Evolutionary conservation across 805 yeast genomes (phyloP).

Genomic region (Kazachstania taianensis): DNA sequence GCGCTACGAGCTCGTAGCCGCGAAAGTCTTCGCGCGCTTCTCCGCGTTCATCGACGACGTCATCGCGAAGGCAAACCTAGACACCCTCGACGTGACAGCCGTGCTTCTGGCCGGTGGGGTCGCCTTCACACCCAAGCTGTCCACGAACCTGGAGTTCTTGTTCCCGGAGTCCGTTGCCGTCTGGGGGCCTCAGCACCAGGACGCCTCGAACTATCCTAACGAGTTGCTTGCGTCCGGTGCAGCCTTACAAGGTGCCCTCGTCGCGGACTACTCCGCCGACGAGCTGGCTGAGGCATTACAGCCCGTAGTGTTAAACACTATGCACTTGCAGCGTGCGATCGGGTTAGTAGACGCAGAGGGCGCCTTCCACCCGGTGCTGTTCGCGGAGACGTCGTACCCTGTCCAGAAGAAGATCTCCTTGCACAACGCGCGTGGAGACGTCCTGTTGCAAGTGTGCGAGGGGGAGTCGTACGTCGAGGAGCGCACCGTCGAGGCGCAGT

Average conservation of each 20-base stretch:
- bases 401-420: conserved; percentile 66
- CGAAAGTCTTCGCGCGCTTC: conserved; percentile 68
- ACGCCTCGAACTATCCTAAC: conserved; percentile 77
- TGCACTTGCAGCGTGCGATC: conserved; percentile 73
- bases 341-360: conserved; percentile 74
- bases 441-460: conserved; percentile 65
- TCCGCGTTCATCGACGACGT: conserved; percentile 63
- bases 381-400: conserved; percentile 84
- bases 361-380: conserved; percentile 60
- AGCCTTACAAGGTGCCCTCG: conserved; percentile 83
- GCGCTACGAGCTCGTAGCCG: conserved; percentile 81
- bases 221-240: conserved; percentile 91
- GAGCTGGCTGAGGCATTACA: conserved; percentile 71
- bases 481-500: conserved; percentile 57
- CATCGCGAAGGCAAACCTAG: conserved; percentile 75
- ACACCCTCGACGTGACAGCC: conserved; percentile 79
- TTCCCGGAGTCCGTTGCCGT: conserved; percentile 69
- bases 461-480: conserved; percentile 79
- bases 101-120: conserved; percentile 90
- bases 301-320: conserved; percentile 75
- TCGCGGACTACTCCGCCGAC: conserved; percentile 76
- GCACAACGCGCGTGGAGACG: conserved; percentile 50
- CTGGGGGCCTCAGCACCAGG: conserved; percentile 64
- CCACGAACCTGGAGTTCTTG: conserved; percentile 55
- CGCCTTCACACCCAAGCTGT: conserved; percentile 85